Percentiles rank a stretch among this genome's conserved stretches.
phyloP scores from a whole-genome alignment of 768 basidiomycete species.

The Melanogaster broomeanus region DNA sequence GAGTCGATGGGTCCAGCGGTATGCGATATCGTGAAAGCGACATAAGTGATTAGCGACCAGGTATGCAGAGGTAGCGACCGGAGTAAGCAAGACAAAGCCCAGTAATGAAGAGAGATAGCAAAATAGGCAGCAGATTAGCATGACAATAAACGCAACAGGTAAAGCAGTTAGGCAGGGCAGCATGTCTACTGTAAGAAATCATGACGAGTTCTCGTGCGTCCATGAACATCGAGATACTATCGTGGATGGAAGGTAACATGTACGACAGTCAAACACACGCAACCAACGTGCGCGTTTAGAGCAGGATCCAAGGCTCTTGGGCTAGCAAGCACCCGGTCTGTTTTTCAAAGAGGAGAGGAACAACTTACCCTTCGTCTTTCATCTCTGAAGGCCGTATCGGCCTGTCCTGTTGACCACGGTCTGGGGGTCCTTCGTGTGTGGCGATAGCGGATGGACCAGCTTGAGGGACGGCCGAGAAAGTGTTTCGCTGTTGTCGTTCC shows the following conservation, averaged over 20 bases:
- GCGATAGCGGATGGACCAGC: constrained; percentile 32
- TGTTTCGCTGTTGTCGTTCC: constrained; percentile 51
- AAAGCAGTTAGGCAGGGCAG: constrained; percentile 17
- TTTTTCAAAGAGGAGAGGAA: constrained; percentile 14
- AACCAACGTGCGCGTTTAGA: constrained; percentile 6
- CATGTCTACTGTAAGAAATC: constrained; percentile 17
- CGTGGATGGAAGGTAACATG: constrained; percentile 15
- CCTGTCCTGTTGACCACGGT: constrained; percentile 43
- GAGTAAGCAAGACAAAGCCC: constrained; percentile 31
- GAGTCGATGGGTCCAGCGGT: constrained; percentile 36
- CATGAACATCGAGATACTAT: constrained; percentile 24
- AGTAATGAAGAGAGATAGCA: constrained; percentile 28
- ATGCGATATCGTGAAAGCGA: constrained; percentile 37
- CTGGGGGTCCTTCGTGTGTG: constrained; percentile 36
- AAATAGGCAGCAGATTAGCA: constrained; percentile 29
- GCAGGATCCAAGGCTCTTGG: constrained; percentile 9
- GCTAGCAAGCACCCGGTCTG: constrained; percentile 14
- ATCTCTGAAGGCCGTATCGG: constrained; percentile 70
- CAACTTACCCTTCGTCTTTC: constrained; percentile 82
- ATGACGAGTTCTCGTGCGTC: constrained; percentile 19
- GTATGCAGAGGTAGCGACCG: constrained; percentile 35
- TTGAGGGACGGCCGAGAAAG: constrained; percentile 25
- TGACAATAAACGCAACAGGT: constrained; percentile 20
- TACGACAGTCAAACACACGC: constrained; percentile 10
- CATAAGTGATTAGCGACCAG: constrained; percentile 36